These are phyloP conservation scores for Nakazawaea laoshanensis DNA, from an alignment of 805 yeast genomes.

Conservation along the genomic window DNA sequence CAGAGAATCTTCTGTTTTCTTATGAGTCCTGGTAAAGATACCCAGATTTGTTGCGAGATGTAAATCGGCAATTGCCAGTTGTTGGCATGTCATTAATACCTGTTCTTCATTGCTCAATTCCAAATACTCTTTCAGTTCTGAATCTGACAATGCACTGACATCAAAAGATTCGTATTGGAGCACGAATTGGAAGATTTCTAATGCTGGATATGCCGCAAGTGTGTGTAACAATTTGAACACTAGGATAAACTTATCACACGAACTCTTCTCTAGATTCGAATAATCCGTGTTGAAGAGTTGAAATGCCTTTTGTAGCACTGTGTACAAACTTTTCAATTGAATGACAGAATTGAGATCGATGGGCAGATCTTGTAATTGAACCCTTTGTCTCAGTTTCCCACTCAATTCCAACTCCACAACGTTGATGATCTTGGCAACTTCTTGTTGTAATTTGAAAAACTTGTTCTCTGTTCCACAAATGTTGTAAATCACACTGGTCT, in stretches of 20 bases:
- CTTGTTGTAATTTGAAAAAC: constrained; percentile 25
- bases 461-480: constrained; percentile 10
- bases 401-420: constrained; percentile 30
- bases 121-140: constrained; percentile 22
- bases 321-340: constrained; percentile 19
- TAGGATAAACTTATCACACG: constrained; percentile 13
- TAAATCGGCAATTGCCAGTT: constrained; percentile 30
- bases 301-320: constrained; percentile 22
- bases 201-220: constrained; percentile 22
- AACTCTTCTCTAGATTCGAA: constrained; percentile 10
- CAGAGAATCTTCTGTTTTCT: constrained; percentile 11
- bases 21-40: constrained; percentile 14
- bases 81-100: constrained; percentile 24
- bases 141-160: constrained; percentile 25
- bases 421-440: constrained; percentile 48
- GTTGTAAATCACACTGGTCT: constrained; percentile 15
- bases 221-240: constrained; percentile 26
- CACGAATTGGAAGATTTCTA: constrained; percentile 28
- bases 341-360: constrained; percentile 21
- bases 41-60: constrained; percentile 17
- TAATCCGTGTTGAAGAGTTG: constrained; percentile 16
- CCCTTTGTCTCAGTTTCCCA: constrained; percentile 16
- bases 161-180: constrained; percentile 36
- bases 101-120: constrained; percentile 19
- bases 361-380: constrained; percentile 9